Conservation (phyloP, 805 yeast genomes). For the Ogataea allantospora region DNA sequence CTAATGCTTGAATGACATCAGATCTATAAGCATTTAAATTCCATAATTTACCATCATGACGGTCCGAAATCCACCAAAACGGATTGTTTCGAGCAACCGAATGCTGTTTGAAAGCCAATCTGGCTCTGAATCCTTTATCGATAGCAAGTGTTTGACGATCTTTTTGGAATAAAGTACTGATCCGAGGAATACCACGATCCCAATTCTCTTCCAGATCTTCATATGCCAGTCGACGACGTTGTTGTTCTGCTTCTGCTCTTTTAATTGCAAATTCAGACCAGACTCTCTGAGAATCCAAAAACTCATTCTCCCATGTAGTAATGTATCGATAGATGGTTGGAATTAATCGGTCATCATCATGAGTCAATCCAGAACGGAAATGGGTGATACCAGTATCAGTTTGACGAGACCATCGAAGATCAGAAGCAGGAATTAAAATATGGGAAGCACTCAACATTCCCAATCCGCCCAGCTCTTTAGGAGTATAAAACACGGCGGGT, state of each 20-base stretch:
- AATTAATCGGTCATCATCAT: slow-evolving; percentile 73
- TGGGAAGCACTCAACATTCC: slow-evolving; percentile 99
- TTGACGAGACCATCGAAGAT: slow-evolving; percentile 85
- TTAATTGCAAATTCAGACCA: slow-evolving; percentile 97
- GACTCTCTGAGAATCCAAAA: slow-evolving; percentile 88
- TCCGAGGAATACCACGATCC: slow-evolving; percentile 97
- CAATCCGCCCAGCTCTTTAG: slow-evolving; percentile 94
- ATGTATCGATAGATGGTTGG: slow-evolving; percentile 94
- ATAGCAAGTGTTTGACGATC: slow-evolving; percentile 93
- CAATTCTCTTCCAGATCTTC: slow-evolving; percentile 94
- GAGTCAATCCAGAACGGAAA: slow-evolving; percentile 90
- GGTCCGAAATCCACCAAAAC: slow-evolving; percentile 94
- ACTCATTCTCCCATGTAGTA: slow-evolving; percentile 96
- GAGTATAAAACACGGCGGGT: slow-evolving; percentile 97
- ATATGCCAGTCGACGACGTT: slow-evolving; percentile 79
- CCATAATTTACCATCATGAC: slow-evolving; percentile 97
- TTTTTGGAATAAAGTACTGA: slow-evolving; percentile 90
- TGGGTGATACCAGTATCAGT: slow-evolving; percentile 94
- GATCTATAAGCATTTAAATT: slow-evolving; percentile 88
- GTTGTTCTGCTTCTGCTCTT: slow-evolving; percentile 80
- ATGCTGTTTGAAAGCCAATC: slow-evolving; percentile 75
- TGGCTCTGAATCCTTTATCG: slow-evolving; percentile 87
- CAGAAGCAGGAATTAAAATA: slow-evolving; percentile 90
- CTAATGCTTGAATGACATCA: slow-evolving; percentile 94
- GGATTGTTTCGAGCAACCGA: slow-evolving; percentile 75